Evolutionary conservation across 108 stramenopile genomes (phyloP).

Genomic region (Parietichytrium sp.): DNA sequence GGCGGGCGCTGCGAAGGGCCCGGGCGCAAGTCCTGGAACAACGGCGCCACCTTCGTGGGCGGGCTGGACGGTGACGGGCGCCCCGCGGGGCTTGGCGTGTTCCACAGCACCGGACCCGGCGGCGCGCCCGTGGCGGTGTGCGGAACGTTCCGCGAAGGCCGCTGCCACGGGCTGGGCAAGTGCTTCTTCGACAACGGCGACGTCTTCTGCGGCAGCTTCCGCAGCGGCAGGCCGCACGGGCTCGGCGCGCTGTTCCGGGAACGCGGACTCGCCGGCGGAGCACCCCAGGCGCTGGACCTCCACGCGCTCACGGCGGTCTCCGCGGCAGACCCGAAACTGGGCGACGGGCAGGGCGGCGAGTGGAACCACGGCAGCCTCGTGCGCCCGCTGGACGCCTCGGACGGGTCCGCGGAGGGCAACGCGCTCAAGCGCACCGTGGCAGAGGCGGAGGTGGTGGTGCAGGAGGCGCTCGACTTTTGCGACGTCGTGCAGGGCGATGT

Average conservation of each 20-base stretch:
- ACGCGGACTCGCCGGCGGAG: not conserved
- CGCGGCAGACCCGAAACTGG: no score
- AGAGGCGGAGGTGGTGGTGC: not conserved
- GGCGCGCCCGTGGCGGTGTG: not conserved
- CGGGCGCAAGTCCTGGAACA: not conserved
- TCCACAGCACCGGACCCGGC: not conserved
- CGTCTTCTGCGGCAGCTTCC: not conserved
- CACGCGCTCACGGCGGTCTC: no score
- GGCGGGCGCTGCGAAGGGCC: not conserved
- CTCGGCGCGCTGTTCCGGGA: slow-evolving; percentile 1
- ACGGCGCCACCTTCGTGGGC: not conserved
- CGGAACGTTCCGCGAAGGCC: not conserved
- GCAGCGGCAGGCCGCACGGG: not conserved
- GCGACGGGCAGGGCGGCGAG: no score
- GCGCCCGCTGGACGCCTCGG: not conserved
- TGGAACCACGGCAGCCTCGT: not conserved
- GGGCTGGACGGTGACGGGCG: not conserved
- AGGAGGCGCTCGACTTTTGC: not conserved
- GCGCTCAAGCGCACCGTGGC: not conserved
- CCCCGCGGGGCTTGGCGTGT: slow-evolving; percentile 3
- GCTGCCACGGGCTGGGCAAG: slow-evolving; percentile 24
- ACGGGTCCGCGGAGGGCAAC: not conserved
- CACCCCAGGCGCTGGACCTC: not conserved
- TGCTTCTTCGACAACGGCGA: slow-evolving; percentile 23
- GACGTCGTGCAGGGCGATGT: not conserved